phyloP scores from a whole-genome alignment of 139 green algal genomes.

The Pleodorina starrii region DNA sequence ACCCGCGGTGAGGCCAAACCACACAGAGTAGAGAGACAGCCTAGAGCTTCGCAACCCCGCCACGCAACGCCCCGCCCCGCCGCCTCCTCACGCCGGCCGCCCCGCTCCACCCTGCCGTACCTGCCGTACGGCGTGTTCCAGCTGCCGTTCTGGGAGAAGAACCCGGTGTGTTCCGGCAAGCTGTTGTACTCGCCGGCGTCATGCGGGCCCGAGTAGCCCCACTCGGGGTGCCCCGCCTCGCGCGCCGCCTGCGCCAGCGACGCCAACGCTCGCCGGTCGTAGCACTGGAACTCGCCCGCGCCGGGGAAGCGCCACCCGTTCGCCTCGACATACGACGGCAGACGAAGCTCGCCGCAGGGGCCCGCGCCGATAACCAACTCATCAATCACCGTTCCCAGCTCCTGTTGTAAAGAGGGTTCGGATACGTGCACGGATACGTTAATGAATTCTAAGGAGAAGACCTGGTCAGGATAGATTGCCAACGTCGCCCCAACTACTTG shows the following conservation, averaged over 20 bases:
- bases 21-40: too few species aligned
- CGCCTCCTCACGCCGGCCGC: too few species aligned
- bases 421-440: too few species aligned
- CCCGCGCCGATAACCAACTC: conserved; percentile 86
- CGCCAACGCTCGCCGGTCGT: conserved; percentile 73
- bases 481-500: too few species aligned
- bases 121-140: conserved; percentile 83
- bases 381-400: conserved; percentile 76
- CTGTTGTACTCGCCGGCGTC: conserved; percentile 74
- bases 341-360: conserved; percentile 80
- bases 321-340: conserved; percentile 83
- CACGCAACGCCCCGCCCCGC: too few species aligned
- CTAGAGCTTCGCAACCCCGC: too few species aligned
- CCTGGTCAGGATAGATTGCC: too few species aligned
- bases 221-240: conserved; percentile 69
- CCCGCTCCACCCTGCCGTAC: too few species aligned
- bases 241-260: conserved; percentile 63
- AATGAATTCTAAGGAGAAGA: too few species aligned
- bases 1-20: too few species aligned
- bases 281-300: conserved; percentile 88
- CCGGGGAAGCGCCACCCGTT: conserved; percentile 92
- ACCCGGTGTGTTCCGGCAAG: conserved; percentile 66
- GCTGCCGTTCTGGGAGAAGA: conserved; percentile 73
- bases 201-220: conserved; percentile 75
- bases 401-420: conserved; percentile 25